Base-by-base conservation (phyloP, 139 green algal species). In the Chlorella sp. region DNA sequence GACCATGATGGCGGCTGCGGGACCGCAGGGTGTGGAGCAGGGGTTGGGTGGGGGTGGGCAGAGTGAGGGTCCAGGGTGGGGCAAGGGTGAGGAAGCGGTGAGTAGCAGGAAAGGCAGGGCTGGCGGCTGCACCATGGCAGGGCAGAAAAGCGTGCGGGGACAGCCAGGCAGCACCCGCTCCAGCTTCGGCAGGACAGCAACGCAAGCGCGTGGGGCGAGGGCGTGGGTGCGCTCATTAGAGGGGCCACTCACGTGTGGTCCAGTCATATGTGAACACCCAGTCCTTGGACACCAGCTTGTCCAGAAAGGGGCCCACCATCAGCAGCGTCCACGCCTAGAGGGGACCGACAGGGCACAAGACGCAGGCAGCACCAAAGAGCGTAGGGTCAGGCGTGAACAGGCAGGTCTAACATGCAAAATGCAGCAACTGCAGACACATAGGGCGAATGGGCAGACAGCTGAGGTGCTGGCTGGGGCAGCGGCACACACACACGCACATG, bases 251-350 rank as follows among this genome's bases (percentile, higher is more conserved):
- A 81, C 75, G 34, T 24, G 75, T 53, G 75, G n/a, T 81, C 34
- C 34, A 94, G 22, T 92, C 77, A 89, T 97, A 99, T 30, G 89
- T 39, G 24, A 91, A 78, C 34, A 99, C 92, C 93, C 95, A 97
- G 3, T 64, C 40, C 19, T 79, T 76, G 21, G 81, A 93, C 71
- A 98, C 86, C 48, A 92, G 71, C 85, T 92, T 91, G 94, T 99
- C 97, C 9, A 98, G 64, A 32, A 96, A 95, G 15, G 97, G 96
- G 1, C 95, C 95, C 48, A 96, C 66, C 39, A 96, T 37, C 73
- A 98, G 87, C 82, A 98, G 93, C 85, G 95, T 93, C 78, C 87
- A 86, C 9, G 94, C 96, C 95, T 97, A 93, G 12, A 26, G 24
- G 21, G 71, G 30, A 53, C 37, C 28, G 40, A 66, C 39, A 40